Evolutionary conservation across 1,284 basidiomycete species (phyloP).

Genomic region (Sutorius eximius): DNA sequence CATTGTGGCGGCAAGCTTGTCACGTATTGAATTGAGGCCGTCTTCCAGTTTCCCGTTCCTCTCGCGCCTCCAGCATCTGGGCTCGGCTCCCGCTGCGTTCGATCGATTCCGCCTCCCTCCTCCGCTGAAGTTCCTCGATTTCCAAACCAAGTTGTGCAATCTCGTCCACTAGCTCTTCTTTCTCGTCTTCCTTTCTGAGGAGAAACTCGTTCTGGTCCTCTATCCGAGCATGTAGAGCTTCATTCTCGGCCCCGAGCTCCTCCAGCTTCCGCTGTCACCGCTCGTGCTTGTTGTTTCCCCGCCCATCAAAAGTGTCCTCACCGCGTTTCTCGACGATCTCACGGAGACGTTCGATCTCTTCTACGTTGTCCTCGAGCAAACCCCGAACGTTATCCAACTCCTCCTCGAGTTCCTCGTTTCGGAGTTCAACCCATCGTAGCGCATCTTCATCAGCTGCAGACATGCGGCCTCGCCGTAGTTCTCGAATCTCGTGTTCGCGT

Average conservation of each 20-base stretch:
- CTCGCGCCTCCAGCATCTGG: constrained; percentile 64
- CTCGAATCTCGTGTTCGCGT: constrained; percentile 65
- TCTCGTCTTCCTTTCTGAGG: constrained; percentile 63
- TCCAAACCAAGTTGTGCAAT: constrained; percentile 61
- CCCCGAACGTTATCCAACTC: constrained; percentile 65
- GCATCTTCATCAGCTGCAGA: constrained; percentile 47
- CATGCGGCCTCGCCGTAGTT: constrained; percentile 51
- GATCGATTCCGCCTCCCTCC: constrained; percentile 57
- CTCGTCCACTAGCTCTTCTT: constrained; percentile 66
- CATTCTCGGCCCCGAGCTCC: constrained; percentile 65
- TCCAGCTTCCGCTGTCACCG: constrained; percentile 48
- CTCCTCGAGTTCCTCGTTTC: constrained; percentile 67
- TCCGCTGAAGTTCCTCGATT: constrained; percentile 66
- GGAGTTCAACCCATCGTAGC: constrained; percentile 52
- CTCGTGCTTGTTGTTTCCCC: constrained; percentile 39
- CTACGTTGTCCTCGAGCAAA: constrained; percentile 73
- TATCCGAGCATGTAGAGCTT: constrained; percentile 56
- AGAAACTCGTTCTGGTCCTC: constrained; percentile 63
- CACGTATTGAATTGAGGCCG: constrained; percentile 68
- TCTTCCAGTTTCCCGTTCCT: constrained; percentile 72
- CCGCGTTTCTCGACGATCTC: constrained; percentile 60
- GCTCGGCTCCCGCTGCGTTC: constrained; percentile 72
- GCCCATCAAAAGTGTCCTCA: constrained; percentile 41
- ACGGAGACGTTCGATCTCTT: constrained; percentile 67
- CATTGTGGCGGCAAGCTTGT: constrained; percentile 72